phyloP scores from a whole-genome alignment of 139 green algal species.

The Coelastrella sp. region DNA sequence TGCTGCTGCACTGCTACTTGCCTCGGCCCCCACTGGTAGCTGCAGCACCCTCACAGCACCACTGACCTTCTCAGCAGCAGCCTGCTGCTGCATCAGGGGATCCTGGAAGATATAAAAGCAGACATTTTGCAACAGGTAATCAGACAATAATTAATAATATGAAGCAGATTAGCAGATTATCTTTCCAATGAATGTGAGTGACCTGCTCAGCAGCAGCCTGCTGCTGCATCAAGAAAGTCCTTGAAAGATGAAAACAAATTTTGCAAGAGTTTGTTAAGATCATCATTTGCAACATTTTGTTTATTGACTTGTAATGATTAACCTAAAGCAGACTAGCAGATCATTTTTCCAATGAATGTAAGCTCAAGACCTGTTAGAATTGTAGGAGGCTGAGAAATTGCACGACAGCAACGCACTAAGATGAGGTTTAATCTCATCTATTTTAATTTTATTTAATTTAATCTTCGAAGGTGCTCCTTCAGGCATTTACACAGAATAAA shows the following conservation, averaged over 20 bases:
- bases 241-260: not conserved
- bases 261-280: too few species aligned
- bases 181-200: not conserved
- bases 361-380: too few species aligned
- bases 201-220: slow-evolving; percentile 1
- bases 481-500: too few species aligned
- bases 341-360: not conserved
- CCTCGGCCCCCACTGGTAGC: slow-evolving; percentile 36
- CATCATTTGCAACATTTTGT: too few species aligned
- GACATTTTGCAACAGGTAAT: not conserved
- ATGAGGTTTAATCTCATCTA: too few species aligned
- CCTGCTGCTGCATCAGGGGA: slow-evolving; percentile 31
- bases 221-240: slow-evolving; percentile 28
- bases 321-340: not conserved
- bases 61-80: not conserved
- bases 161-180: not conserved
- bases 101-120: not conserved
- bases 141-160: not conserved
- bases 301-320: not conserved
- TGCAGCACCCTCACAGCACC: slow-evolving; percentile 17
- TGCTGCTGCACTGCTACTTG: slow-evolving; percentile 46
- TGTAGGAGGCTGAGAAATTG: too few species aligned
- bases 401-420: too few species aligned
- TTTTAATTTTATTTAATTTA: too few species aligned
- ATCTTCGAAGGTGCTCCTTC: too few species aligned